These are phyloP conservation scores for Rosa hybrid DNA, from an alignment of 331 rosid species.

Conservation along the genomic window DNA sequence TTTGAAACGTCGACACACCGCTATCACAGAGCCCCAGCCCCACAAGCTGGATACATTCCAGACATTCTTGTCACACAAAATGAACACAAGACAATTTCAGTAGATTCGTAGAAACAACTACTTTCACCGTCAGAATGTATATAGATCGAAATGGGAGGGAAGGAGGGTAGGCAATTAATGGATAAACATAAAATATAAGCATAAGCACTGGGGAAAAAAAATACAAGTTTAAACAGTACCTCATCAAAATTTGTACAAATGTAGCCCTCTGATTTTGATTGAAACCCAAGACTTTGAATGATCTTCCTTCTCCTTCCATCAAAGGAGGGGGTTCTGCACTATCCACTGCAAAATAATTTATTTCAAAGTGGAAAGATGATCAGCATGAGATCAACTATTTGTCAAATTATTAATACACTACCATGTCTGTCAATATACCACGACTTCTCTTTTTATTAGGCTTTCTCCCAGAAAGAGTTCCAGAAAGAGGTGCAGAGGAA, in stretches of 20 bases:
- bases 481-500: slow-evolving; percentile 62
- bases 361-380: slow-evolving; percentile 24
- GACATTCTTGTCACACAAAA: slow-evolving; percentile 10
- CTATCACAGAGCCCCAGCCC: neutral
- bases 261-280: slow-evolving; percentile 95
- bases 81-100: slow-evolving; percentile 4
- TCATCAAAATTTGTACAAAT: slow-evolving; percentile 94
- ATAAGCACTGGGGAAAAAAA: neutral
- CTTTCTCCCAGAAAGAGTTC: slow-evolving; percentile 54
- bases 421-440: slow-evolving; percentile 41
- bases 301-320: slow-evolving; percentile 98
- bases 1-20: neutral
- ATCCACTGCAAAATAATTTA: slow-evolving; percentile 58
- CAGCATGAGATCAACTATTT: slow-evolving; percentile 20
- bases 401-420: slow-evolving; percentile 11
- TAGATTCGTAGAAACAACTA: neutral
- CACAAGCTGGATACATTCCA: neutral
- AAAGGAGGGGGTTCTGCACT: slow-evolving; percentile 81
- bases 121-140: neutral
- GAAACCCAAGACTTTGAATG: slow-evolving; percentile 95
- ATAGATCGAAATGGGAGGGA: neutral
- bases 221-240: slow-evolving; percentile 42
- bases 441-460: slow-evolving; percentile 73
- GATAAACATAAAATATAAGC: neutral
- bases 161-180: neutral